Percentiles rank a stretch among this genome's conserved stretches.
phyloP scores from a whole-genome alignment of 2,329 filamentous ascomycete genomes.

The Fusarium algeriense region DNA sequence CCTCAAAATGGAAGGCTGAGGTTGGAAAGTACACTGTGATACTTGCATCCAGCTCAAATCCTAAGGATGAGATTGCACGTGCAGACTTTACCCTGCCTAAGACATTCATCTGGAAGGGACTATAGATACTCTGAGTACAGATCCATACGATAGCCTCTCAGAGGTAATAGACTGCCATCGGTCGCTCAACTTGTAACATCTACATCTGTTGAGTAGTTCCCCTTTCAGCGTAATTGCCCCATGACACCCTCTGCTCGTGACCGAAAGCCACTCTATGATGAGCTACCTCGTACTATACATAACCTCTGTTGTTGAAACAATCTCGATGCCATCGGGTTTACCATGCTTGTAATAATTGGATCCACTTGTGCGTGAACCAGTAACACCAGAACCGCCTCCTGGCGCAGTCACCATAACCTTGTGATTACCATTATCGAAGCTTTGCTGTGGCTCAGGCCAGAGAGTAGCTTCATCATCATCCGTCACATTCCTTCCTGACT shows the following conservation, averaged over 20 bases:
- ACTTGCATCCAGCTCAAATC: constrained; percentile 36
- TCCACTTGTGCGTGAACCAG: not conserved
- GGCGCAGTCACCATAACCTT: constrained; percentile 24
- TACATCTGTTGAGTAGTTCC: too few species aligned
- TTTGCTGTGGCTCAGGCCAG: constrained; percentile 24
- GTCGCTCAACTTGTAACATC: not conserved
- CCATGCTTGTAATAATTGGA: not conserved
- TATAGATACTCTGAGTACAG: not conserved
- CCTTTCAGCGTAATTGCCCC: fast-evolving
- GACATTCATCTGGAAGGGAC: constrained; percentile 31
- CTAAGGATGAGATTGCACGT: constrained; percentile 25
- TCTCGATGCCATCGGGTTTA: constrained; percentile 23
- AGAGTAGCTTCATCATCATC: constrained; percentile 39
- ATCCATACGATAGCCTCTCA: fast-evolving
- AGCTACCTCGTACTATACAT: constrained; percentile 29
- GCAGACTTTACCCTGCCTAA: constrained; percentile 8
- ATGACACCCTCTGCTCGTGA: not conserved
- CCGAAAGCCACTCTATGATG: not conserved
- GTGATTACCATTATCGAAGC: constrained; percentile 10
- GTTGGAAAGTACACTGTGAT: constrained; percentile 36
- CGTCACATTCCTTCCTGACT: constrained; percentile 25
- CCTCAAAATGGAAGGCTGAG: constrained; percentile 35
- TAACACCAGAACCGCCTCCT: not conserved
- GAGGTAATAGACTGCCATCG: not conserved
- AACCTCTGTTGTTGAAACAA: constrained; percentile 31